A percentile compares a stretch with the other conserved stretches of the same genome.
Conservation (phyloP, 495 filamentous ascomycete species). For the Daldinia grandis region DNA sequence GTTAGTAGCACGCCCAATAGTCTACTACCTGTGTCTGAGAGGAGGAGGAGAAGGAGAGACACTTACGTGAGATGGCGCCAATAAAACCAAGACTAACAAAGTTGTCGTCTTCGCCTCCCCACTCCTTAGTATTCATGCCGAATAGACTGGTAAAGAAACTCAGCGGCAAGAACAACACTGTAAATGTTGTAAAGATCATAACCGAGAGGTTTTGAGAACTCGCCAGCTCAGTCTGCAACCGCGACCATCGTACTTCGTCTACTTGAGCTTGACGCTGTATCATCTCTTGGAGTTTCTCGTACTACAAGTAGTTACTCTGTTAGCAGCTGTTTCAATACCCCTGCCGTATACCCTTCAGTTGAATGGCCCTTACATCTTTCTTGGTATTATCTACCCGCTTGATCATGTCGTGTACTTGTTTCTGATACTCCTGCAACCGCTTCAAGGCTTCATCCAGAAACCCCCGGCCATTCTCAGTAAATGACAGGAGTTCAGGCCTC, state of each 20-base stretch:
- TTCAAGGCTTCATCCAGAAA: constrained; percentile 62
- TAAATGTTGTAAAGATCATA: constrained; percentile 76
- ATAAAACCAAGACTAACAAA: constrained; percentile 48
- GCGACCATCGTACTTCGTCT: constrained; percentile 70
- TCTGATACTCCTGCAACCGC: constrained; percentile 64
- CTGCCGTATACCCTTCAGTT: not conserved
- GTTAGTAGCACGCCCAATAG: not conserved
- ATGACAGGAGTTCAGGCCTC: constrained; percentile 41
- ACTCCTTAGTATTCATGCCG: constrained; percentile 71
- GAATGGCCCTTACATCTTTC: constrained; percentile 49
- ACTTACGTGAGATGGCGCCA: constrained; percentile 51
- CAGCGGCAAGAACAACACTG: constrained; percentile 71
- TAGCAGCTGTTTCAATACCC: not conserved
- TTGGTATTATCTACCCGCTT: constrained; percentile 57
- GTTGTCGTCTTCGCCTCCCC: constrained; percentile 58
- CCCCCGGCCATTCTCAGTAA: constrained; percentile 51
- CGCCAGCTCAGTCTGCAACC: constrained; percentile 69
- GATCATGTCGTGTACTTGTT: constrained; percentile 66
- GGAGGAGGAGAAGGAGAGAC: not conserved
- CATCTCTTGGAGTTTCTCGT: constrained; percentile 72
- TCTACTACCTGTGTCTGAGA: not conserved
- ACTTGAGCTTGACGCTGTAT: constrained; percentile 75
- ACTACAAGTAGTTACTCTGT: constrained; percentile 49
- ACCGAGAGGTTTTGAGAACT: constrained; percentile 69
- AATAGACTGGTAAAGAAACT: constrained; percentile 74